Conservation (phyloP, 257 asterid species). For the Ilex asprella region DNA sequence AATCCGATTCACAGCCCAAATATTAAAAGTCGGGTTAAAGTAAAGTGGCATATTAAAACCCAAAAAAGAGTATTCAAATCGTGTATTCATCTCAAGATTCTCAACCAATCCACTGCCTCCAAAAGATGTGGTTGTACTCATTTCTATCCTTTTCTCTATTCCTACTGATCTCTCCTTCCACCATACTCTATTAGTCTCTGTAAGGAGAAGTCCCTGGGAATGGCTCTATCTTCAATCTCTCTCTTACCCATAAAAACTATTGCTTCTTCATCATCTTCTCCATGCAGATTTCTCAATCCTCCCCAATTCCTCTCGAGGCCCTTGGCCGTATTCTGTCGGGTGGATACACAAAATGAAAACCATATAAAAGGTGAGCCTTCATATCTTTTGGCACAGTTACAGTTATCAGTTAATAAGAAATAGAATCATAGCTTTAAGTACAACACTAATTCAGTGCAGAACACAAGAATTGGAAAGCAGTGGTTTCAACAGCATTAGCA, state of each 20-base stretch:
- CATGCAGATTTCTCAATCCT: constrained; percentile 17
- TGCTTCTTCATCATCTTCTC: constrained; percentile 20
- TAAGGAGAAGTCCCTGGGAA: neutral
- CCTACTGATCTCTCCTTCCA: too few species aligned
- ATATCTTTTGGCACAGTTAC: neutral
- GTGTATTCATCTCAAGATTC: too few species aligned
- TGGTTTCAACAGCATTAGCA: constrained; percentile 68
- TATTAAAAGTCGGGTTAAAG: too few species aligned
- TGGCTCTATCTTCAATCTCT: constrained; percentile 57
- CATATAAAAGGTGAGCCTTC: constrained; percentile 21
- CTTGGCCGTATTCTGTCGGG: constrained; percentile 27
- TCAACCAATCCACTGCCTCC: too few species aligned
- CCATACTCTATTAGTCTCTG: neutral
- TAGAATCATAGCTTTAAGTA: neutral
- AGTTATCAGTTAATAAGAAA: neutral
- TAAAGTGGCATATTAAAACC: too few species aligned
- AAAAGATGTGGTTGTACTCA: neutral
- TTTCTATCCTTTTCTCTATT: neutral
- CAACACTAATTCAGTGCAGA: constrained; percentile 19
- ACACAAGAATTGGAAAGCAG: constrained; percentile 49
- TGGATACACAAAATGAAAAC: constrained; percentile 21
- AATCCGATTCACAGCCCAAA: too few species aligned
- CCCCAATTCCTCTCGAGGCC: constrained; percentile 29
- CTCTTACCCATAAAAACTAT: constrained; percentile 44
- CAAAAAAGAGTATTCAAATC: too few species aligned